phyloP scores from a whole-genome alignment of 176 grass and related monocot genomes.

The Cenchrus purpureus region DNA sequence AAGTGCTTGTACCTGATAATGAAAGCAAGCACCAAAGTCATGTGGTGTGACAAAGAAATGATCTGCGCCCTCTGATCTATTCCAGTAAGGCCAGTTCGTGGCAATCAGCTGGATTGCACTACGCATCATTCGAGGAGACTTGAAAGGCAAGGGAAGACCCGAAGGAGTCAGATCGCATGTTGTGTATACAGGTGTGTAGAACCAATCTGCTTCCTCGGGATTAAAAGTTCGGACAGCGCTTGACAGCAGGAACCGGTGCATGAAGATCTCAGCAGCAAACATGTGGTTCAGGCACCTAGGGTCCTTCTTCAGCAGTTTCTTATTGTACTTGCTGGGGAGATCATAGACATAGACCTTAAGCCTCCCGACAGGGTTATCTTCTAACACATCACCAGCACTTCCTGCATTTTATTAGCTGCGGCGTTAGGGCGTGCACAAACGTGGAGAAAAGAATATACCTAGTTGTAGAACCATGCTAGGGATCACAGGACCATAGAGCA shows the following conservation, averaged over 20 bases:
- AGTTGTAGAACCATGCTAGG: slow-evolving; percentile 18
- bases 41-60: slow-evolving; percentile 94
- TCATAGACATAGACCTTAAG: slow-evolving; percentile 92
- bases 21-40: slow-evolving; percentile 95
- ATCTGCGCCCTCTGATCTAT: slow-evolving; percentile 87
- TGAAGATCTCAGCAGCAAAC: slow-evolving; percentile 93
- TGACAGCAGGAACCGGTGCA: slow-evolving; percentile 82
- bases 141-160: slow-evolving; percentile 82
- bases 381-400: slow-evolving; percentile 79
- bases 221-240: slow-evolving; percentile 79
- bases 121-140: slow-evolving; percentile 85
- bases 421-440: slow-evolving; percentile 33
- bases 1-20: slow-evolving; percentile 74
- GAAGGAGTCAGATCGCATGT: slow-evolving; percentile 83
- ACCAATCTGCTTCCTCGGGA: slow-evolving; percentile 90
- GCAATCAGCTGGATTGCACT: slow-evolving; percentile 80
- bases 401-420: slow-evolving; percentile 56
- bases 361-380: slow-evolving; percentile 80
- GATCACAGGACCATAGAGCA: slow-evolving; percentile 18
- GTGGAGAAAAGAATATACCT: slow-evolving; percentile 40
- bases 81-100: slow-evolving; percentile 85
- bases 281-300: slow-evolving; percentile 90
- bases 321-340: slow-evolving; percentile 90
- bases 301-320: slow-evolving; percentile 77
- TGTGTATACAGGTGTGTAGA: slow-evolving; percentile 82